Evolutionary conservation across 805 yeast species (phyloP).

Genomic region (Sugiyamaella boreocaroliniensis): DNA sequence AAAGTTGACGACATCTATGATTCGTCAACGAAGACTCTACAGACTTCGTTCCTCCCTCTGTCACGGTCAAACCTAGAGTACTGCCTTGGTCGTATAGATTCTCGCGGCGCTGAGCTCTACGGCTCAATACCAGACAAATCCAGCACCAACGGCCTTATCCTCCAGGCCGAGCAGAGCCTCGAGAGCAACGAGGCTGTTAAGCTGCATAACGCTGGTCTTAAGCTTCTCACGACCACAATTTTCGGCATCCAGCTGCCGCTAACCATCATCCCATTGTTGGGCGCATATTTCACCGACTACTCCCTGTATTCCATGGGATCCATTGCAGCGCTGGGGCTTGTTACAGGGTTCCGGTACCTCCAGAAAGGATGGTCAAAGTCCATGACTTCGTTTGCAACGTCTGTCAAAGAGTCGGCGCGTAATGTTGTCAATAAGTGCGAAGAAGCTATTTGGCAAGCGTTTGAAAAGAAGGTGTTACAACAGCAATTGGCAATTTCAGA

Average conservation of each 20-base stretch:
- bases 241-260: constrained; percentile 33
- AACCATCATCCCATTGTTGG: constrained; percentile 26
- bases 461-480: constrained; percentile 27
- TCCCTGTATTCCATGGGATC: constrained; percentile 31
- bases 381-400: constrained; percentile 18
- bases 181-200: constrained; percentile 12
- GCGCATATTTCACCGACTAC: constrained; percentile 26
- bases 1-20: constrained; percentile 33
- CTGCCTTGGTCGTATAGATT: constrained; percentile 29
- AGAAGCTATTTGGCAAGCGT: constrained; percentile 25
- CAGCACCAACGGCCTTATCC: constrained; percentile 1
- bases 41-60: constrained; percentile 23
- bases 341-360: constrained; percentile 31
- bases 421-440: constrained; percentile 26
- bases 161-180: constrained; percentile 4
- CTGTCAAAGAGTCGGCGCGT: constrained; percentile 23
- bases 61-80: constrained; percentile 26
- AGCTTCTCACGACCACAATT: constrained; percentile 23
- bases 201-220: constrained; percentile 28
- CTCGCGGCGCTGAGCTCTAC: constrained; percentile 11
- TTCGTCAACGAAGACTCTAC: constrained; percentile 16
- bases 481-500: constrained; percentile 16
- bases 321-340: constrained; percentile 31
- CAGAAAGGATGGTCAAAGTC: constrained; percentile 31
- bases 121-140: background rate